Evolutionary conservation across 2,329 filamentous ascomycete genomes (phyloP).

Genomic region (Atkinsonella hypoxylon): DNA sequence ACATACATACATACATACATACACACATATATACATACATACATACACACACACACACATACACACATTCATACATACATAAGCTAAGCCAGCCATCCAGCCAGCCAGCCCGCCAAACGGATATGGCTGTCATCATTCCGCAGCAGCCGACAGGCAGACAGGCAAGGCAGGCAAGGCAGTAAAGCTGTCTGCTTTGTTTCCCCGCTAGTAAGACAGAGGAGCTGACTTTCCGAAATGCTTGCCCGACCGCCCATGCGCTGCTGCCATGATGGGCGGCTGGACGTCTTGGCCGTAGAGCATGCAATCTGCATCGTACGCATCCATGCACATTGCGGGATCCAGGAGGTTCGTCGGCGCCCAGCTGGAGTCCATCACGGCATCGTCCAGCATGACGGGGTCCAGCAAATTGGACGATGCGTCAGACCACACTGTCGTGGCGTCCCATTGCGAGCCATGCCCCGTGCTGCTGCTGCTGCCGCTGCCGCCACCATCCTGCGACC

Average conservation of each 20-base stretch:
- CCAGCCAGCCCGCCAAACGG: no score
- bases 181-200: no score
- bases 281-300: slow-evolving; percentile 2
- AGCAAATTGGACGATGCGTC: slow-evolving; percentile 4
- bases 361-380: not conserved
- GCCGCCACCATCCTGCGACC: not conserved
- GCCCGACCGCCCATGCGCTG: not conserved
- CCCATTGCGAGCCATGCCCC: slow-evolving; percentile 3
- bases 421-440: slow-evolving; percentile 7
- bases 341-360: slow-evolving; percentile 1
- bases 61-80: no score
- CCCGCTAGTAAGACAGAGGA: slow-evolving; percentile 5
- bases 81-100: no score
- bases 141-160: not conserved
- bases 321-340: slow-evolving; percentile 3
- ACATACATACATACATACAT: no score
- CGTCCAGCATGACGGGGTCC: slow-evolving; percentile 5
- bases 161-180: not conserved
- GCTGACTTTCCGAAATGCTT: slow-evolving; percentile 4
- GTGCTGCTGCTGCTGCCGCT: not conserved
- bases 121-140: not conserved
- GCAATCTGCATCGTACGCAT: slow-evolving; percentile 2
- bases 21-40: no score
- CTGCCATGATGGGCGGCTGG: not conserved
- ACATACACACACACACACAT: no score